Evolutionary conservation across 805 yeast genomes (phyloP).

Genomic region (Sugiyamaella lignohabitans): DNA sequence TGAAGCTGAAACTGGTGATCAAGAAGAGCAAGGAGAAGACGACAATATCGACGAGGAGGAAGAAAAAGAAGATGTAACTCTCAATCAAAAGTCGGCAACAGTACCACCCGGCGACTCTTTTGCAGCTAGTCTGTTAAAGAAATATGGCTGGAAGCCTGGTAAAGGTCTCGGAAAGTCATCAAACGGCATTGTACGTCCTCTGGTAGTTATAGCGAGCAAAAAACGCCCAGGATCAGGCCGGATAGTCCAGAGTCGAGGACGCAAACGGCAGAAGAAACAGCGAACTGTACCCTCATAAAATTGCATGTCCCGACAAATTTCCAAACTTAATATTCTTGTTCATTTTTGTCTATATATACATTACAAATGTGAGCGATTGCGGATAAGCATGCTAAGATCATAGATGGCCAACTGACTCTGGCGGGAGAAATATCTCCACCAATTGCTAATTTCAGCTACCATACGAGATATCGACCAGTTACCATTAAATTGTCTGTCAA

Average conservation of each 20-base stretch:
- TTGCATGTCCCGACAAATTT: no score
- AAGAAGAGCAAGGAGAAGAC: conserved; percentile 1
- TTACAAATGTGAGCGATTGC: not conserved
- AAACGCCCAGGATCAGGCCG: conserved; percentile 14
- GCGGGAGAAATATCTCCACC: conserved; percentile 32
- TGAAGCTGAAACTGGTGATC: not conserved
- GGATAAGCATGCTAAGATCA: conserved; percentile 25
- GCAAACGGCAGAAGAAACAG: not conserved
- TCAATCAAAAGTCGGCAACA: not conserved
- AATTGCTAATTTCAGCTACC: conserved; percentile 27
- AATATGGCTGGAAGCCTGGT: conserved; percentile 21
- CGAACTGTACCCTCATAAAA: not conserved
- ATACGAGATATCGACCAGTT: conserved; percentile 16
- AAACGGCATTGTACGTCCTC: conserved; percentile 13
- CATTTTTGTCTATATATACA: no score
- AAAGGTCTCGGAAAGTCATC: conserved; percentile 14
- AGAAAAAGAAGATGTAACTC: conserved; percentile 1
- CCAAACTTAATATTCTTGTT: no score
- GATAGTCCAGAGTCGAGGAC: conserved; percentile 11
- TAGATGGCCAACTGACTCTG: conserved; percentile 30
- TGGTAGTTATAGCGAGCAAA: conserved; percentile 8
- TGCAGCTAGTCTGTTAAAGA: conserved; percentile 9
- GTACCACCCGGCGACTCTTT: conserved; percentile 1
- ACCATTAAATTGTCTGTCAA: conserved; percentile 19
- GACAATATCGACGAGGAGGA: conserved; percentile 1